Base-by-base conservation (phyloP, 306 rosid genomes). In the Fagus sylvatica region DNA sequence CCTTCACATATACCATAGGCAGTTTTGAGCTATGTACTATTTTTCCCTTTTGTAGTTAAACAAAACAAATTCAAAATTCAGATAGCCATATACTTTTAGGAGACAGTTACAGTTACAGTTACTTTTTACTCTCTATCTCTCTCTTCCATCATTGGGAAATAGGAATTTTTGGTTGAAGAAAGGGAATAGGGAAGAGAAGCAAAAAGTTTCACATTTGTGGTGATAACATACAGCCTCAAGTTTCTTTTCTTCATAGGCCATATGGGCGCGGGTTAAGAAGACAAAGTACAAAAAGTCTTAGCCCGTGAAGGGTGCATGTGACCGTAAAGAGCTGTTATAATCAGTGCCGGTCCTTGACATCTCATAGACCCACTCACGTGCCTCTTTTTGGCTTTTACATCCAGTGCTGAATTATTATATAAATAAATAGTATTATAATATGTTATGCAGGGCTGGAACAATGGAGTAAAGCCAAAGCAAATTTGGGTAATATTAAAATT, bases 281-380 rank as follows among this genome's bases (percentile, higher is more conserved):
- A 90, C 91, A 92, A 90, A 78, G 79, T 54, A 77, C 71, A 64
- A 60, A 77, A 85, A 87, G 77, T 73, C n/a, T 77, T 80, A 79
- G 88, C 92, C 98, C 98, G 98, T 95, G 98, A 95, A 92, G 84
- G 79, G 80, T 88, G 97, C 98, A 95, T 93, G 98, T 95, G 98
- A 92, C 79, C 89, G 83, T 83, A 81, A 83, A 86, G 94, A 87
- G 86, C 84, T 94, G 95, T 92, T 93, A 87, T 84, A 84, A 88
- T 94, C 94, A 87, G 89, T 89, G 95, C 92, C 87, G 85, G 87
- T 49, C 81, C 85, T 89, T 86, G 85, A 90, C 94, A 82, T 88
- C 88, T 76, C 86, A 74, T 81, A 89, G 90, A 87, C 97, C 92
- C 93, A 89, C 87, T 95, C 98, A 95, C 98, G 96, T 89, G 98